Conservation (phyloP, 2,329 filamentous ascomycete species). For the Verticillium dahliae region DNA sequence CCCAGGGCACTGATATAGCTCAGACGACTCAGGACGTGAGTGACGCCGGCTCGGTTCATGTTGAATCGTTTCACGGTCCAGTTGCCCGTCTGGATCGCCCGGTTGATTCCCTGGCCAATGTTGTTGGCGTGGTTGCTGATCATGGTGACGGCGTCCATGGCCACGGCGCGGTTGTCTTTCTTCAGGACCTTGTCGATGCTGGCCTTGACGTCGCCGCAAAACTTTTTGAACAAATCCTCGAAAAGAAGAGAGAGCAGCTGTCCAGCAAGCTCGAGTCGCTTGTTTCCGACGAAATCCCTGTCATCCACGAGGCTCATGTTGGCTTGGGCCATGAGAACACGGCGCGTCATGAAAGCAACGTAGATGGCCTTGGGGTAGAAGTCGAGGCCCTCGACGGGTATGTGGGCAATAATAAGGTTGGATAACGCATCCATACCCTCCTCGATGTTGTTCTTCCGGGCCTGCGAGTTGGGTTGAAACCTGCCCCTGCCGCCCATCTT, state of each 20-base stretch:
- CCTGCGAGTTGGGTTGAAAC: slow-evolving; percentile 37
- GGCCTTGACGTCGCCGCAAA: slow-evolving; percentile 80
- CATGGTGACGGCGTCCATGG: slow-evolving; percentile 80
- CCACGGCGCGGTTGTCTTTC: slow-evolving; percentile 82
- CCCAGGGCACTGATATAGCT: slow-evolving; percentile 96
- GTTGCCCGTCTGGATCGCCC: slow-evolving; percentile 94
- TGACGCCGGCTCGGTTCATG: slow-evolving; percentile 96
- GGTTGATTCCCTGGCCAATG: slow-evolving; percentile 89
- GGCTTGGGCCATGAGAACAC: slow-evolving; percentile 88
- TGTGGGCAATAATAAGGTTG: slow-evolving; percentile 89
- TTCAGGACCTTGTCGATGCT: slow-evolving; percentile 94
- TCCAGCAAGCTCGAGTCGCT: slow-evolving; percentile 87
- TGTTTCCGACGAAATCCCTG: slow-evolving; percentile 96
- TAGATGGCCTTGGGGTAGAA: slow-evolving; percentile 97
- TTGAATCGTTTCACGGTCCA: slow-evolving; percentile 98
- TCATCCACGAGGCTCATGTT: slow-evolving; percentile 89
- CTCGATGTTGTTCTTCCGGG: slow-evolving; percentile 74
- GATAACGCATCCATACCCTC: slow-evolving; percentile 90
- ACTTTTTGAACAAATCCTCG: slow-evolving; percentile 96
- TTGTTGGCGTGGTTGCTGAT: slow-evolving; percentile 78
- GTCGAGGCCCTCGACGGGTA: slow-evolving; percentile 83
- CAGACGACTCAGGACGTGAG: slow-evolving; percentile 87
- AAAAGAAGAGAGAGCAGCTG: slow-evolving; percentile 91
- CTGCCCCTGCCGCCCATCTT: slow-evolving; percentile 72
- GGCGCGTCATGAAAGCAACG: slow-evolving; percentile 93